phyloP scores from a whole-genome alignment of 371 early-diverging fungal species.

The Capillidium rhysosporum region DNA sequence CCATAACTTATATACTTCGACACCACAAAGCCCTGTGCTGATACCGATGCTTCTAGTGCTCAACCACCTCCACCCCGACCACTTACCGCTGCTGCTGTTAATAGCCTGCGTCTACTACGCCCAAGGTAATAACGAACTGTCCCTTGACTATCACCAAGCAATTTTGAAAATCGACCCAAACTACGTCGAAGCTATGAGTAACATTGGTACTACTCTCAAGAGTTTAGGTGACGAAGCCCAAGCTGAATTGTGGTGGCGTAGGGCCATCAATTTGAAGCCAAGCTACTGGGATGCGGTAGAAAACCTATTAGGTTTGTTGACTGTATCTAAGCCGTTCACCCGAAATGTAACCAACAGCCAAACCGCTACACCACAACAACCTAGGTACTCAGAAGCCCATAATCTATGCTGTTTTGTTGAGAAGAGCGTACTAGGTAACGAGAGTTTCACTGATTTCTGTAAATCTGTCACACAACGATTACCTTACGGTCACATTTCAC shows the following conservation, averaged over 20 bases:
- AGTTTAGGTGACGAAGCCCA: constrained; percentile 48
- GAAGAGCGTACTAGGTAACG: constrained; percentile 23
- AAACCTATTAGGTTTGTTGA: constrained; percentile 65
- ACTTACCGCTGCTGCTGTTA: constrained; percentile 62
- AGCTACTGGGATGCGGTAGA: constrained; percentile 87
- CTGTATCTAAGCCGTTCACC: constrained; percentile 13
- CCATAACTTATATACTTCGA: constrained; percentile 35
- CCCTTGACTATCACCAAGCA: constrained; percentile 53
- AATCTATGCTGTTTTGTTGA: constrained; percentile 65
- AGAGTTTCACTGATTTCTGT: constrained; percentile 7
- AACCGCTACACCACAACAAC: constrained; percentile 10
- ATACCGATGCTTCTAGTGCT: constrained; percentile 33
- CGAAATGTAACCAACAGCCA: not conserved
- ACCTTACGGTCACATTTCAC: constrained; percentile 15
- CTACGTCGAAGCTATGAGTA: constrained; percentile 82
- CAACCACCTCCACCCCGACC: constrained; percentile 35
- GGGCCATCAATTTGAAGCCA: constrained; percentile 61
- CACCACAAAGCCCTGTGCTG: constrained; percentile 26
- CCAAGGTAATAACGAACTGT: constrained; percentile 41
- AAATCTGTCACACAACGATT: constrained; percentile 3
- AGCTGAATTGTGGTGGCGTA: constrained; percentile 75
- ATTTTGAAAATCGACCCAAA: constrained; percentile 60
- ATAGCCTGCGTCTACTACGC: constrained; percentile 78
- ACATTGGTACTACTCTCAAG: constrained; percentile 72
- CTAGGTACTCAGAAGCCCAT: constrained; percentile 58